Conservation (phyloP, 1,284 basidiomycete species). For the Heterobasidion irregulare region DNA sequence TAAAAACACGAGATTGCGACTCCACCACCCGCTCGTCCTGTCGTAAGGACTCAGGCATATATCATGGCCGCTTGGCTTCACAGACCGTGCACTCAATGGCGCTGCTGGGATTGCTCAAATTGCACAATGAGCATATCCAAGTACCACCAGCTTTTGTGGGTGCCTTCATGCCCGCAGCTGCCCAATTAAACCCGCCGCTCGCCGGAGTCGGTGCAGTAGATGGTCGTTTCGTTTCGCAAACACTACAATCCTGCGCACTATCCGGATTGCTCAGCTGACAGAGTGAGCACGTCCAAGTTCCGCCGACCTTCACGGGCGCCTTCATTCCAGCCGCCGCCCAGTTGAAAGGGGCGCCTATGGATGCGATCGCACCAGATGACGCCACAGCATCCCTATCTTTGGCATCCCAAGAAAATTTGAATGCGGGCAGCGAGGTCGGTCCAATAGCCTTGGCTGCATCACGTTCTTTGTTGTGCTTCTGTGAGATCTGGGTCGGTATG, state of each 20-base stretch:
- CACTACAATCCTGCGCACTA: constrained; percentile 1
- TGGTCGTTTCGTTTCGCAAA: constrained; percentile 15
- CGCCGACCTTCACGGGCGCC: constrained; percentile 23
- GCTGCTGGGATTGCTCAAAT: constrained; percentile 29
- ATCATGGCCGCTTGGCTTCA: constrained; percentile 24
- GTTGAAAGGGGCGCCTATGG: constrained; percentile 26
- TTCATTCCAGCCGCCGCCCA: constrained; percentile 46
- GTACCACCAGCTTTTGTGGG: constrained; percentile 23
- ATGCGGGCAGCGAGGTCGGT: constrained; percentile 7
- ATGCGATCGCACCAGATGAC: too few species aligned
- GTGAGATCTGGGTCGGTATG: background rate
- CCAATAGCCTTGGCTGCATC: constrained; percentile 1
- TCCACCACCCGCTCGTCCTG: background rate
- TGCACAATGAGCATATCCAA: constrained; percentile 39
- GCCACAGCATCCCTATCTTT: background rate
- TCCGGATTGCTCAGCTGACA: constrained; percentile 34
- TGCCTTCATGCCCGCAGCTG: constrained; percentile 37
- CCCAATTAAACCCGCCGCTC: constrained; percentile 39
- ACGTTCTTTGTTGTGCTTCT: constrained; percentile 6
- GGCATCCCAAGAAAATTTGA: constrained; percentile 8
- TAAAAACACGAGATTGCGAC: background rate
- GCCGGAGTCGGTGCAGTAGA: background rate
- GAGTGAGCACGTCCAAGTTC: constrained; percentile 32
- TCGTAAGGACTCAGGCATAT: background rate
- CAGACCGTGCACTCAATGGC: constrained; percentile 35